A percentile compares a stretch with the other conserved stretches of the same genome.
Conservation (phyloP, 331 rosid species). For the Malus hybrid region DNA sequence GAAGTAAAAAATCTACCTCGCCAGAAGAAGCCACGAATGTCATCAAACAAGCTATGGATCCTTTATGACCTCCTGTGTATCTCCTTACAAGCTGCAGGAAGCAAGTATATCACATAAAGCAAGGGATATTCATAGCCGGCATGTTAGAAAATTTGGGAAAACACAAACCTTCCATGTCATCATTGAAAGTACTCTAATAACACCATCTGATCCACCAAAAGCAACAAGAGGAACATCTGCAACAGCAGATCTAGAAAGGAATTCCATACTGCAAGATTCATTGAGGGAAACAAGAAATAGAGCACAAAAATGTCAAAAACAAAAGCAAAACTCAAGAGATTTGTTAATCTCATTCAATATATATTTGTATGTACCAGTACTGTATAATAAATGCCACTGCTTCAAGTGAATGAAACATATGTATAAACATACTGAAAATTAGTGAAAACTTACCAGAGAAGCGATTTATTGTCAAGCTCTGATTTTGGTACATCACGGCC, state of each 20-base stretch:
- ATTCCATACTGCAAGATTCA: slow-evolving; percentile 86
- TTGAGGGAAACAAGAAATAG: background rate
- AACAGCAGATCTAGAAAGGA: slow-evolving; percentile 78
- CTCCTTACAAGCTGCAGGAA: slow-evolving; percentile 83
- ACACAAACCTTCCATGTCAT: slow-evolving; percentile 87
- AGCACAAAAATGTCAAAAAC: background rate
- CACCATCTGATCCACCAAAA: slow-evolving; percentile 98
- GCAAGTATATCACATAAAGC: slow-evolving; percentile 20
- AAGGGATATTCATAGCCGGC: slow-evolving; percentile 1
- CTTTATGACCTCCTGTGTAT: slow-evolving; percentile 97
- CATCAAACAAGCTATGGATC: slow-evolving; percentile 96
- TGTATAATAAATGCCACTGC: background rate
- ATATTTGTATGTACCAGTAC: background rate
- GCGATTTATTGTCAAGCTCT: slow-evolving; percentile 93
- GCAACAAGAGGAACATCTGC: slow-evolving; percentile 98
- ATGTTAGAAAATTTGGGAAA: slow-evolving; percentile 17
- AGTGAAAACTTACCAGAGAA: slow-evolving; percentile 64
- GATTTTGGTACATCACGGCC: slow-evolving; percentile 98
- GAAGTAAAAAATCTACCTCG: slow-evolving; percentile 55
- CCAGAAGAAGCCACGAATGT: slow-evolving; percentile 95
- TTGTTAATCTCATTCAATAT: background rate
- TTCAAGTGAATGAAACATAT: background rate
- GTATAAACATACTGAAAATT: slow-evolving; percentile 2
- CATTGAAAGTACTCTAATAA: slow-evolving; percentile 97
- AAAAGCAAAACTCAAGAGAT: background rate